Evolutionary conservation across 2,329 filamentous ascomycete genomes (phyloP).

Genomic region (Penicillium sclerotigenum): DNA sequence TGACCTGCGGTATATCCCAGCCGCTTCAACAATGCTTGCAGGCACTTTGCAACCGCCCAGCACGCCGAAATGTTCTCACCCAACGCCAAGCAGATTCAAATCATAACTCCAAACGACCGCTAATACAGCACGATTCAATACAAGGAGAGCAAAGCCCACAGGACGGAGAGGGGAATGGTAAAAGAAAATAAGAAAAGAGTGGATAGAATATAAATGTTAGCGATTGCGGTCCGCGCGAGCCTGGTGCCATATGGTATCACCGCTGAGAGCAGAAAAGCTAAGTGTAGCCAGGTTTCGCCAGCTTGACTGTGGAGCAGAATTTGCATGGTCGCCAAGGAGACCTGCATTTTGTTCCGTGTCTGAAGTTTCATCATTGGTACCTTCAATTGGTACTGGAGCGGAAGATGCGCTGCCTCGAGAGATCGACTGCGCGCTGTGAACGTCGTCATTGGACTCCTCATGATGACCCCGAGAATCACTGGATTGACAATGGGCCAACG

Average conservation of each 20-base stretch:
- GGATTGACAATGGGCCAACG: conserved; percentile 49
- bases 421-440: conserved; percentile 47
- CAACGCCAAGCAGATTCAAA: conserved; percentile 29
- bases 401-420: conserved; percentile 49
- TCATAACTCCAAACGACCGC: conserved; percentile 29
- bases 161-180: not conserved
- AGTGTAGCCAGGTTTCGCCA: conserved; percentile 46
- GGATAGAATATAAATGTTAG: conserved; percentile 24
- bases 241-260: conserved; percentile 47
- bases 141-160: conserved; percentile 16
- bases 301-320: conserved; percentile 35
- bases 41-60: conserved; percentile 16
- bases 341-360: conserved; percentile 46
- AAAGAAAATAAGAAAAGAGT: conserved; percentile 9
- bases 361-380: conserved; percentile 33
- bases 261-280: conserved; percentile 46
- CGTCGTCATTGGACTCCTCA: conserved; percentile 41
- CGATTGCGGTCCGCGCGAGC: conserved; percentile 39
- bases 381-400: conserved; percentile 49
- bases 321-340: conserved; percentile 32
- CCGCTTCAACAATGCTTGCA: conserved; percentile 18
- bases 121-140: conserved; percentile 32
- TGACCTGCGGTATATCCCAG: conserved; percentile 21
- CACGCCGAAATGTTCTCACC: conserved; percentile 20
- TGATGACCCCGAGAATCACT: conserved; percentile 28